Percentiles rank a stretch among this genome's conserved stretches.
Evolutionary conservation across 2,329 filamentous ascomycete genomes (phyloP).

Genomic region (Colletotrichum tropicale): DNA sequence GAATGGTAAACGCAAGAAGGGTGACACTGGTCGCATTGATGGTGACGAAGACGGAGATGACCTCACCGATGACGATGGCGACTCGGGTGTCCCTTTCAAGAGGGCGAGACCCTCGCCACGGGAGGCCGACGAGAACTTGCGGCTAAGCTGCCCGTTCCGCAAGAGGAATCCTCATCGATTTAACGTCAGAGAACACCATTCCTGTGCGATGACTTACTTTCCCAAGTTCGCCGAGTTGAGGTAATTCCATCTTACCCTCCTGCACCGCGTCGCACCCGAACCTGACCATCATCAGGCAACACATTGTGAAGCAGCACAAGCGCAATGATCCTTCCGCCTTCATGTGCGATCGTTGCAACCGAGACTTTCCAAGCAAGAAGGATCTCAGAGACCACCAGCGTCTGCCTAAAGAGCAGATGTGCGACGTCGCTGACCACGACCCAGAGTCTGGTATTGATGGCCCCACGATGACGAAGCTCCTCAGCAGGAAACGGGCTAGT

Average conservation of each 20-base stretch:
- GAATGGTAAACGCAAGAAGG: conserved; percentile 40
- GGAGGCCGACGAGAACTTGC: conserved; percentile 40
- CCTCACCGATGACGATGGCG: conserved; percentile 33
- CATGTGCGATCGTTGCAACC: conserved; percentile 44
- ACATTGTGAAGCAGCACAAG: conserved; percentile 48
- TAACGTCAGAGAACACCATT: conserved; percentile 49
- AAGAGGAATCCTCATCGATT: conserved; percentile 49
- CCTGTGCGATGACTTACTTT: conserved; percentile 48
- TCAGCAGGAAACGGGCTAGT: conserved; percentile 42
- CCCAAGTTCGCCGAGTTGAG: conserved; percentile 44
- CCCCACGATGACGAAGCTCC: conserved; percentile 41
- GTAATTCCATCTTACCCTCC: conserved; percentile 25
- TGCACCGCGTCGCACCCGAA: neutral
- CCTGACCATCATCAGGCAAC: conserved; percentile 31
- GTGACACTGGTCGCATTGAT: conserved; percentile 2
- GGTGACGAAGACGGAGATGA: conserved; percentile 38
- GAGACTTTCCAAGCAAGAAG: conserved; percentile 40
- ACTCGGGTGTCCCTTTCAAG: conserved; percentile 33
- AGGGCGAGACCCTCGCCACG: conserved; percentile 32
- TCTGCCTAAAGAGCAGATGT: conserved; percentile 44
- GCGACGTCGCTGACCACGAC: conserved; percentile 43
- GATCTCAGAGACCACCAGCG: conserved; percentile 44
- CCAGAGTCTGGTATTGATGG: conserved; percentile 45
- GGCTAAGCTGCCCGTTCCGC: conserved; percentile 47
- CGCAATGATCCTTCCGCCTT: conserved; percentile 44